Conservation (phyloP, 2,329 filamentous ascomycete species). For the Alternaria panax region DNA sequence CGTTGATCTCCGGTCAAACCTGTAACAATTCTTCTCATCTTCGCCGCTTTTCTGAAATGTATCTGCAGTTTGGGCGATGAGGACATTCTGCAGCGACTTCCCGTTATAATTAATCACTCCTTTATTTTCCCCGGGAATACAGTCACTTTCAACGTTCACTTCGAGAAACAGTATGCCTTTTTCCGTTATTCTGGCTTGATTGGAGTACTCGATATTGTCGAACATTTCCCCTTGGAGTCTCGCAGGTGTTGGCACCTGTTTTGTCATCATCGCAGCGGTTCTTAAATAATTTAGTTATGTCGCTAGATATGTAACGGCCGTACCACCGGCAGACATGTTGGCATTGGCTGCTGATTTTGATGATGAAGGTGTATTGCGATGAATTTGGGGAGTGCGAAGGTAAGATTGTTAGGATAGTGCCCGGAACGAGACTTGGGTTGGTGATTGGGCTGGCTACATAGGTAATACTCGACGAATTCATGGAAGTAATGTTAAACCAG, state of each 20-base stretch:
- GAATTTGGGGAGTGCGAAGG: not conserved
- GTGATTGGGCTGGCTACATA: not conserved
- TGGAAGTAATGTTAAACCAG: not conserved
- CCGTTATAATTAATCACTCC: not conserved
- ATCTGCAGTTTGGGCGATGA: conserved; percentile 11
- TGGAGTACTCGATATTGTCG: conserved; percentile 1
- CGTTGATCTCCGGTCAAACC: conserved; percentile 2
- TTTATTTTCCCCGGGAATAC: not conserved
- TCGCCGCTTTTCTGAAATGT: conserved; percentile 4
- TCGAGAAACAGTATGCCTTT: not conserved
- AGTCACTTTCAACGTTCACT: not conserved
- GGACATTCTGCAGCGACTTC: not conserved
- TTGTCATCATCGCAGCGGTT: not conserved
- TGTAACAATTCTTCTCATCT: conserved; percentile 10
- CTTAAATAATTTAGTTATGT: not conserved
- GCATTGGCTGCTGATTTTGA: conserved; percentile 12
- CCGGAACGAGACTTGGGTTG: not conserved
- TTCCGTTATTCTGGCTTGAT: not conserved
- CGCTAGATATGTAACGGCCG: not conserved
- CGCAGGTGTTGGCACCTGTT: not conserved
- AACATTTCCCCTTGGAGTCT: not conserved
- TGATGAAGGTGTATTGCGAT: not conserved
- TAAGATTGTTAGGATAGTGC: not conserved
- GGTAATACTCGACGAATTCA: not conserved
- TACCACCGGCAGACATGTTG: conserved; percentile 11